Conservation (phyloP, 805 yeast species). For the Pichia pseudocactophila region DNA sequence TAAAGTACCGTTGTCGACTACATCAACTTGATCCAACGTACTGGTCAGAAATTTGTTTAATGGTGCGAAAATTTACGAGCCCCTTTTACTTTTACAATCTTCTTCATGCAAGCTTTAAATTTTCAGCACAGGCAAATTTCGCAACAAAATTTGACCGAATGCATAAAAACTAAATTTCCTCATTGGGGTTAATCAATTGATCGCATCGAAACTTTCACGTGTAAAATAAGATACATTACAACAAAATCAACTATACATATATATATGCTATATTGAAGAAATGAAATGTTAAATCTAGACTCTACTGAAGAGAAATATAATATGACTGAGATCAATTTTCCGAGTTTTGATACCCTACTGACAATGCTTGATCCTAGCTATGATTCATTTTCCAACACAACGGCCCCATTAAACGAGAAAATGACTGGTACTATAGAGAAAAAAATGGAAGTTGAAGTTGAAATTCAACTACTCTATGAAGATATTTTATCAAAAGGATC, state of each 20-base stretch:
- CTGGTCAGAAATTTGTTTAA: no score
- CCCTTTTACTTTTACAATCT: no score
- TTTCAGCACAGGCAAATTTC: no score
- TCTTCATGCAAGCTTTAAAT: no score
- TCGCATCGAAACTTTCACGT: neutral
- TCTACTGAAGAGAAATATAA: neutral
- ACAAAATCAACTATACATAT: no score
- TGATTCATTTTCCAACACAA: slow-evolving; percentile 10
- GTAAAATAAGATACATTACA: no score
- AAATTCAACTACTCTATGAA: slow-evolving; percentile 26
- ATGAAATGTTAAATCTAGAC: no score
- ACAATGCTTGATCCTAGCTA: slow-evolving; percentile 16
- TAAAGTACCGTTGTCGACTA: no score
- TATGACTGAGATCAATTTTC: slow-evolving; percentile 1
- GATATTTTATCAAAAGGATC: slow-evolving; percentile 24
- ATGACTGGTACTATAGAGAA: slow-evolving; percentile 29
- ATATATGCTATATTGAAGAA: no score
- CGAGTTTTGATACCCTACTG: slow-evolving; percentile 20
- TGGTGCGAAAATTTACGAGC: no score
- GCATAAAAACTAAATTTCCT: neutral
- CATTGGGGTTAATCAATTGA: slow-evolving; percentile 3
- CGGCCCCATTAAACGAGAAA: slow-evolving; percentile 14
- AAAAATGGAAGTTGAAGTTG: slow-evolving; percentile 33
- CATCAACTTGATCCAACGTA: no score
- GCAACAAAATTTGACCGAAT: no score